Conservation (phyloP, 306 rosid species). For the Vigna nakashimae region DNA sequence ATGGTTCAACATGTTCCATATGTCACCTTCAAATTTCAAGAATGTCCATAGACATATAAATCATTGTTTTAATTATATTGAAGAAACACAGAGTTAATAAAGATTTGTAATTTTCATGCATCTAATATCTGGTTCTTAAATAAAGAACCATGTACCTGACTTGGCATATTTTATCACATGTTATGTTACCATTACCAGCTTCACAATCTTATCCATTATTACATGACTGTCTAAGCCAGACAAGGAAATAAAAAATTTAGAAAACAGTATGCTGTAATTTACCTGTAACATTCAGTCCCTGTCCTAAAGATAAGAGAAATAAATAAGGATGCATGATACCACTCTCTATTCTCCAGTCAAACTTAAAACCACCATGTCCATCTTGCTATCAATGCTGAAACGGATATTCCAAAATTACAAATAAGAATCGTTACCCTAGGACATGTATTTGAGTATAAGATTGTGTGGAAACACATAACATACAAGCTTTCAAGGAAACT, state of each 20-base stretch:
- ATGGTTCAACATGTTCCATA: slow-evolving; percentile 28
- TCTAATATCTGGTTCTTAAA: slow-evolving; percentile 15
- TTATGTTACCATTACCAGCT: slow-evolving; percentile 21
- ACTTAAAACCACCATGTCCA: slow-evolving; percentile 41
- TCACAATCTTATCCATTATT: slow-evolving; percentile 30
- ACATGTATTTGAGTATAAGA: slow-evolving; percentile 30
- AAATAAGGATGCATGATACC: slow-evolving; percentile 47
- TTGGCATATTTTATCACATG: slow-evolving; percentile 36
- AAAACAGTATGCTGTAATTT: slow-evolving; percentile 39
- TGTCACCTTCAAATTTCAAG: slow-evolving; percentile 30
- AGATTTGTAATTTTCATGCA: slow-evolving; percentile 22
- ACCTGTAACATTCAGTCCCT: slow-evolving; percentile 54
- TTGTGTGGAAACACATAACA: slow-evolving; percentile 25
- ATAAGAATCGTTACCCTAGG: slow-evolving; percentile 26
- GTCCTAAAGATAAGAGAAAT: slow-evolving; percentile 41
- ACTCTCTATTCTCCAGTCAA: slow-evolving; percentile 41
- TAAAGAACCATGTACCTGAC: slow-evolving; percentile 11
- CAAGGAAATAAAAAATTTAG: slow-evolving; percentile 26
- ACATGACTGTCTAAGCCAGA: slow-evolving; percentile 32
- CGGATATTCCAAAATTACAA: slow-evolving; percentile 28
- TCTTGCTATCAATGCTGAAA: slow-evolving; percentile 49
- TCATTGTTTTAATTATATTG: slow-evolving; percentile 37
- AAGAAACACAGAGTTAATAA: slow-evolving; percentile 22
- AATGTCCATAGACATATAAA: slow-evolving; percentile 11
- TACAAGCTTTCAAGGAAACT: slow-evolving; percentile 23